Evolutionary conservation across 2,329 filamentous ascomycete genomes (phyloP).

Genomic region (Ophiostoma himal-ulmi): DNA sequence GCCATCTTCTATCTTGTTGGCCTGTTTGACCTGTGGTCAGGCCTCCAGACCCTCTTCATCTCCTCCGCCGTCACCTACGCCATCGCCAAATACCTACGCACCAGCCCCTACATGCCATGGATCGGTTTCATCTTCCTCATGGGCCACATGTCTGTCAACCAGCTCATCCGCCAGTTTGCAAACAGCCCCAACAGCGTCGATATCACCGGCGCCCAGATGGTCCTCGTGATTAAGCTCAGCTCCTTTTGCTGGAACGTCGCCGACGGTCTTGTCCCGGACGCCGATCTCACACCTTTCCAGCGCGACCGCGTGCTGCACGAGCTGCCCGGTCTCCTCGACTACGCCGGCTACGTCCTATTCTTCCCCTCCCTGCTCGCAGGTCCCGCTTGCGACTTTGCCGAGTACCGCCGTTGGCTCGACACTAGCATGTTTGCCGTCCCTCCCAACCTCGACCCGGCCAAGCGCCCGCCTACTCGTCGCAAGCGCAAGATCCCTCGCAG

Average conservation of each 20-base stretch:
- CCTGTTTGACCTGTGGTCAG: constrained; percentile 85
- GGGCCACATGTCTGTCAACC: constrained; percentile 88
- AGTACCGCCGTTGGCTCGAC: constrained; percentile 88
- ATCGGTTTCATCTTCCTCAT: constrained; percentile 89
- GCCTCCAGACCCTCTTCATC: constrained; percentile 70
- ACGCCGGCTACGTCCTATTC: constrained; percentile 85
- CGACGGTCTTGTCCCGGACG: constrained; percentile 74
- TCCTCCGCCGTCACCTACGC: constrained; percentile 74
- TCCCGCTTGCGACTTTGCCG: constrained; percentile 88
- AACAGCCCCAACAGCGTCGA: constrained; percentile 65
- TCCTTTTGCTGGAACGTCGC: constrained; percentile 98
- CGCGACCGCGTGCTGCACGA: constrained; percentile 70
- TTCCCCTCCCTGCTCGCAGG: constrained; percentile 87
- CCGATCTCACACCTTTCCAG: constrained; percentile 79
- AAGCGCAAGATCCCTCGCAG: constrained; percentile 90
- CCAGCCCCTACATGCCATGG: constrained; percentile 94
- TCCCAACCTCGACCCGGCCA: constrained; percentile 71
- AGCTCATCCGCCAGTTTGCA: constrained; percentile 72
- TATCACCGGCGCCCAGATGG: constrained; percentile 96
- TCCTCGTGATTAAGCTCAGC: constrained; percentile 93
- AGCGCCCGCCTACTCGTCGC: constrained; percentile 78
- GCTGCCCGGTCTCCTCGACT: constrained; percentile 74
- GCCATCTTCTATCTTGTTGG: constrained; percentile 89
- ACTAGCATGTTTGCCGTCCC: constrained; percentile 91
- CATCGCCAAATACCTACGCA: constrained; percentile 73